phyloP scores from a whole-genome alignment of 768 basidiomycete genomes.

The Rhizopogon rudus region DNA sequence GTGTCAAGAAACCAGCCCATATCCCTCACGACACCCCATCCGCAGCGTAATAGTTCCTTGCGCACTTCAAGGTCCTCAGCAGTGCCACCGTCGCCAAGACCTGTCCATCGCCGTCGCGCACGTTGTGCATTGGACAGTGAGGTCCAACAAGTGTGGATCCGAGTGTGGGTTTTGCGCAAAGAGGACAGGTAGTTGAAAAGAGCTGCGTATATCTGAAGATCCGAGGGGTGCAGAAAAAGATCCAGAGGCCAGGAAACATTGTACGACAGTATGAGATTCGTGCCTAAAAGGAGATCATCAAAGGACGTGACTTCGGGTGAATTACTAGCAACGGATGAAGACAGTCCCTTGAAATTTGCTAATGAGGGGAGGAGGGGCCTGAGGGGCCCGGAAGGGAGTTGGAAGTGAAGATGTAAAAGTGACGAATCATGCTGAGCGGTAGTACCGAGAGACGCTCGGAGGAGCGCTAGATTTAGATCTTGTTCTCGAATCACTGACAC shows the following conservation, averaged over 20 bases:
- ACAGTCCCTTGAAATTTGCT: conserved; percentile 30
- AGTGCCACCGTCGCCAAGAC: conserved; percentile 82
- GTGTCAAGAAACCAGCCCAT: conserved; percentile 93
- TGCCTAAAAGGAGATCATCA: conserved; percentile 75
- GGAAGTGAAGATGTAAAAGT: conserved; percentile 67
- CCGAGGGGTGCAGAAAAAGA: conserved; percentile 76
- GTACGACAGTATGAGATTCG: conserved; percentile 66
- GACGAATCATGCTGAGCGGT: conserved; percentile 83
- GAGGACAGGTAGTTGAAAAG: conserved; percentile 83
- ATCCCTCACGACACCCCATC: conserved; percentile 83
- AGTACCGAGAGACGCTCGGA: conserved; percentile 86
- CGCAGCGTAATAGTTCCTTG: conserved; percentile 62
- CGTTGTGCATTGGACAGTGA: conserved; percentile 84
- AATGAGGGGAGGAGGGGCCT: conserved; percentile 80
- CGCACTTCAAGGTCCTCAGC: conserved; percentile 62
- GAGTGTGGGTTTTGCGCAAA: conserved; percentile 77
- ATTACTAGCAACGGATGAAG: conserved; percentile 35
- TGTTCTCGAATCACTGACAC: conserved; percentile 84
- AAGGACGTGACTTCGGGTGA: conserved; percentile 47
- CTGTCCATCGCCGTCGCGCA: conserved; percentile 80
- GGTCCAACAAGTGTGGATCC: conserved; percentile 78
- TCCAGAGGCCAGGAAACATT: conserved; percentile 83
- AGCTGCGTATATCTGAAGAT: conserved; percentile 68
- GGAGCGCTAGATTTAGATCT: conserved; percentile 80
- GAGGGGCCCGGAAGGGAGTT: conserved; percentile 75